A percentile compares a stretch with the other conserved stretches of the same genome.
phyloP scores from a whole-genome alignment of 2,329 filamentous ascomycete species.

The Didymellaceae sp. region DNA sequence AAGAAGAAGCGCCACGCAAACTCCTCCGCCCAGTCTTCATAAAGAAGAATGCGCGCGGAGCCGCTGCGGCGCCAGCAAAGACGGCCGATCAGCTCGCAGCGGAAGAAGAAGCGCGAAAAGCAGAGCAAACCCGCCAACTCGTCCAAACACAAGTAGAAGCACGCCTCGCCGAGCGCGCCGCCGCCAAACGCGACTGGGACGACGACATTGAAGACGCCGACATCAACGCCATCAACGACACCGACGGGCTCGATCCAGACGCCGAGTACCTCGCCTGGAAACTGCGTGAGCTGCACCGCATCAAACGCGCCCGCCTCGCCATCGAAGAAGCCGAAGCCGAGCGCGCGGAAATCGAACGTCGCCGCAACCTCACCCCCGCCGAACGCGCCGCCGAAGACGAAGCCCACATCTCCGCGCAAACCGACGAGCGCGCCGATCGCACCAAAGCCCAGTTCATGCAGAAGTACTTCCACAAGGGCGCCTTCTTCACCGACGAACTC shows the following conservation, averaged over 20 bases:
- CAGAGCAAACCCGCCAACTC: conserved; percentile 76
- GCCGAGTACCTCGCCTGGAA: conserved; percentile 94
- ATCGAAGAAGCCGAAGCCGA: conserved; percentile 87
- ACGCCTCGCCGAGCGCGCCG: conserved; percentile 75
- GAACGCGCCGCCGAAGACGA: conserved; percentile 87
- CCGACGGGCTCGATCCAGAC: conserved; percentile 83
- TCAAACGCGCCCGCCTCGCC: conserved; percentile 83
- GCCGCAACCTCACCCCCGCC: conserved; percentile 83
- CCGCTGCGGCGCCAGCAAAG: conserved; percentile 35
- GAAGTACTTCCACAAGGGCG: conserved; percentile 95
- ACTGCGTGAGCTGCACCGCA: conserved; percentile 84
- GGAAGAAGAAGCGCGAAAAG: conserved; percentile 64
- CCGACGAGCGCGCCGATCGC: conserved; percentile 74
- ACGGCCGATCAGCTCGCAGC: conserved; percentile 52
- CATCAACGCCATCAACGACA: conserved; percentile 82
- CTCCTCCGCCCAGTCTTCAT: conserved; percentile 72
- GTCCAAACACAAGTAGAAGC: conserved; percentile 89
- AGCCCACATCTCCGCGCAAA: conserved; percentile 76
- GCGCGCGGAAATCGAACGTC: conserved; percentile 85
- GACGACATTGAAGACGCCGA: conserved; percentile 68
- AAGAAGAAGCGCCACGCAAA: conserved; percentile 63
- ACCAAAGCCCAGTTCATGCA: conserved; percentile 92
- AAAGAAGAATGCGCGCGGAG: conserved; percentile 66
- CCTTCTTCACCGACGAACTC: conserved; percentile 88
- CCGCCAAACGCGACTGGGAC: conserved; percentile 87